Evolutionary conservation across 495 filamentous ascomycete species (phyloP).

Genomic region (Aspergillus taichungensis): DNA sequence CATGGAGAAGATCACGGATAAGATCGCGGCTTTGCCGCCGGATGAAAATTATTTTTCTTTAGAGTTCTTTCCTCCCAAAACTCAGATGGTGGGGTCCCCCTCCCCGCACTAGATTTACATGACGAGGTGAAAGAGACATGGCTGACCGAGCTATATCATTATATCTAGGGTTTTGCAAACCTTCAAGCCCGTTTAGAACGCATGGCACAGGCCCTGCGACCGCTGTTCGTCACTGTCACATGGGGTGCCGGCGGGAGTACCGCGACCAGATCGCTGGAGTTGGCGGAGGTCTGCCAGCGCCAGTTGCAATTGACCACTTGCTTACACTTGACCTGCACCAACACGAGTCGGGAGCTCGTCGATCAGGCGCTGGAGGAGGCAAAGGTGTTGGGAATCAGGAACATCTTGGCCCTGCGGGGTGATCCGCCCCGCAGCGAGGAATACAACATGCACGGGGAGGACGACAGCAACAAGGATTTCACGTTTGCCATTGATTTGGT

Average conservation of each 20-base stretch:
- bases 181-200: constrained; percentile 87
- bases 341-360: constrained; percentile 81
- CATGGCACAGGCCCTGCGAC: constrained; percentile 83
- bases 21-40: constrained; percentile 82
- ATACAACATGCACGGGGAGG: constrained; percentile 59
- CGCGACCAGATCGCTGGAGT: constrained; percentile 77
- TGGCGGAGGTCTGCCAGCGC: constrained; percentile 91
- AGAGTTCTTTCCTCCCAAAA: constrained; percentile 99
- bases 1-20: constrained; percentile 94
- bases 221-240: constrained; percentile 93
- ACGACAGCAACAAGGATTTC: constrained; percentile 70
- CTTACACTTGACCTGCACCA: constrained; percentile 93
- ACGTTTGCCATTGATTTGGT: constrained; percentile 86
- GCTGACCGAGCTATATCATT: constrained; percentile 8
- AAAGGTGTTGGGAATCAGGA: constrained; percentile 85
- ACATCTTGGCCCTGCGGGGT: constrained; percentile 90
- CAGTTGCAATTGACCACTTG: constrained; percentile 90
- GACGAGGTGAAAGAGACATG: constrained; percentile 1
- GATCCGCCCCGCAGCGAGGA: constrained; percentile 87
- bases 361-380: constrained; percentile 87
- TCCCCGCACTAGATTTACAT: constrained; percentile 13
- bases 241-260: constrained; percentile 97
- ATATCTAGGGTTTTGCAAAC: constrained; percentile 69
- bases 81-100: constrained; percentile 59
- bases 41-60: constrained; percentile 85